These are phyloP conservation scores for Candida freyschussii DNA, from an alignment of 1,139 yeast genomes.

Conservation along the genomic window DNA sequence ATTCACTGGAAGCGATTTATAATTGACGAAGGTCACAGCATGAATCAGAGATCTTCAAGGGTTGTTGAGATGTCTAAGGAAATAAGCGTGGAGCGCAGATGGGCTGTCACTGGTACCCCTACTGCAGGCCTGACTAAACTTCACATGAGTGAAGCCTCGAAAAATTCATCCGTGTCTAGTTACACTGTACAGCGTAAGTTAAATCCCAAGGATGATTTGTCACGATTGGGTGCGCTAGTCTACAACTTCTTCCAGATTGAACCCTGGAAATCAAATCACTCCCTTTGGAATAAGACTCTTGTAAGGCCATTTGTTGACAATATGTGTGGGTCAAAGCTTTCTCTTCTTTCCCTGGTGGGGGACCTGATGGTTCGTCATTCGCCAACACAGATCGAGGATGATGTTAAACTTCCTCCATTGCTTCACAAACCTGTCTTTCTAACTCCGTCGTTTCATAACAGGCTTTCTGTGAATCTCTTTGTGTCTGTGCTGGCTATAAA, in stretches of 20 bases:
- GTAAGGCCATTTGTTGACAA: slow-evolving; percentile 43
- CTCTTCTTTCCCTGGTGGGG: slow-evolving; percentile 39
- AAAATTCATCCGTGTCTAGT: slow-evolving; percentile 19
- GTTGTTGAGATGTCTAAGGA: slow-evolving; percentile 45
- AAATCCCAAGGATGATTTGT: slow-evolving; percentile 47
- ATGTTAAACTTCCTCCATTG: slow-evolving; percentile 53
- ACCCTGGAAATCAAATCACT: slow-evolving; percentile 48
- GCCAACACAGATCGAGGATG: slow-evolving; percentile 46
- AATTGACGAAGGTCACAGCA: slow-evolving; percentile 71
- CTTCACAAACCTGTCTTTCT: slow-evolving; percentile 54
- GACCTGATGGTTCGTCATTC: slow-evolving; percentile 53
- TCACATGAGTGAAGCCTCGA: slow-evolving; percentile 33
- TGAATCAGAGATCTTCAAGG: slow-evolving; percentile 46
- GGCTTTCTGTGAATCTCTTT: slow-evolving; percentile 55
- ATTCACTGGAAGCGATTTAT: slow-evolving; percentile 65
- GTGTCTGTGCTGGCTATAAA: slow-evolving; percentile 65
- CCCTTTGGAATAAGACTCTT: slow-evolving; percentile 44
- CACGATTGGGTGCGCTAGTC: slow-evolving; percentile 48
- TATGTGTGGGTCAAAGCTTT: slow-evolving; percentile 37
- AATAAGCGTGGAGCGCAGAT: slow-evolving; percentile 52
- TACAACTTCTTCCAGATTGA: slow-evolving; percentile 52
- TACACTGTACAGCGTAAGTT: slow-evolving; percentile 34
- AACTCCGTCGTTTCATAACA: slow-evolving; percentile 58
- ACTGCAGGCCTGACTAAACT: slow-evolving; percentile 62
- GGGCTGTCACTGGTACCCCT: slow-evolving; percentile 78